Conservation (phyloP, 2,329 filamentous ascomycete genomes). For the Teratosphaeria zuluensis region DNA sequence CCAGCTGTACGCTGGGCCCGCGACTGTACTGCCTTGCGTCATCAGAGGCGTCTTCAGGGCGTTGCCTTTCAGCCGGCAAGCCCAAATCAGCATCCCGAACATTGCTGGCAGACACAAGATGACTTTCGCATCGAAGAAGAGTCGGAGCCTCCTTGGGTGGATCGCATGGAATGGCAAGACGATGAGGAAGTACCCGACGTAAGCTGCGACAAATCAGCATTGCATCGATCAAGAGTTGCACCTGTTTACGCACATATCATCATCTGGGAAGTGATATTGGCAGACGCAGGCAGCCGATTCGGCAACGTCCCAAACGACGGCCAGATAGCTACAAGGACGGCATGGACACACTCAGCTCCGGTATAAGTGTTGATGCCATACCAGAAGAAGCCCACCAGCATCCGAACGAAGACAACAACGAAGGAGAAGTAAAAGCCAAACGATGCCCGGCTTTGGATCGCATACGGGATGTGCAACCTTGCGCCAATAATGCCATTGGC, state of each 20-base stretch:
- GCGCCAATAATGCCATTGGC: slow-evolving; percentile 16
- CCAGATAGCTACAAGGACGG: slow-evolving; percentile 19
- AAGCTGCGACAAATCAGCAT: not conserved
- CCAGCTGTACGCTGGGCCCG: slow-evolving; percentile 17
- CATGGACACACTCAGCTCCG: slow-evolving; percentile 19
- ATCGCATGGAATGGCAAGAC: not conserved
- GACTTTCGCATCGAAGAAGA: slow-evolving; percentile 15
- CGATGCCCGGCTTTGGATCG: slow-evolving; percentile 18
- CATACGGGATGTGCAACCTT: slow-evolving; percentile 20
- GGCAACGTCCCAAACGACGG: slow-evolving; percentile 9
- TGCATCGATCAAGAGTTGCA: not conserved
- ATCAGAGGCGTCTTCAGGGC: slow-evolving; percentile 15
- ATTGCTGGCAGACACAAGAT: slow-evolving; percentile 13
- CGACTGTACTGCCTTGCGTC: slow-evolving; percentile 12
- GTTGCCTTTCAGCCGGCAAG: slow-evolving; percentile 9
- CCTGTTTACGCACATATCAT: slow-evolving; percentile 6
- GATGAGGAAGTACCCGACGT: not conserved
- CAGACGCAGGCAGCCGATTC: slow-evolving; percentile 11
- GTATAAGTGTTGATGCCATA: slow-evolving; percentile 24
- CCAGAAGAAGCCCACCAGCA: slow-evolving; percentile 29
- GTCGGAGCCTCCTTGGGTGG: slow-evolving; percentile 6
- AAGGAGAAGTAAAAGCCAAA: slow-evolving; percentile 20
- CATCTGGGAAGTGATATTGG: slow-evolving; percentile 13
- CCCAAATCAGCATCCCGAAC: slow-evolving; percentile 12
- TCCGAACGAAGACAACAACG: slow-evolving; percentile 19